phyloP scores from a whole-genome alignment of 495 filamentous ascomycete genomes.

The Daldinia childiae region DNA sequence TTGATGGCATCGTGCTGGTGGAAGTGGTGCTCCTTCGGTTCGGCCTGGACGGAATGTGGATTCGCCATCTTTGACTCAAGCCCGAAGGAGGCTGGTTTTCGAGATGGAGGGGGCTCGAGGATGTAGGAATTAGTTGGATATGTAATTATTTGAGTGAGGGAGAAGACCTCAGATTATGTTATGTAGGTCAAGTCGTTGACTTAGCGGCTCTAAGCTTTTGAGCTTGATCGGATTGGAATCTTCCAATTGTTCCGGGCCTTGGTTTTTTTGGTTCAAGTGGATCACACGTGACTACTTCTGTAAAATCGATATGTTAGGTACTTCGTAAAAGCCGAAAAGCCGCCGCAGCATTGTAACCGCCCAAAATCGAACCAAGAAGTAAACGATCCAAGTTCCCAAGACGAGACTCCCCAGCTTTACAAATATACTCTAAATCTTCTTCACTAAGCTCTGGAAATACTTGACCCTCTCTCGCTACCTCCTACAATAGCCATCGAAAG shows the following conservation, averaged over 20 bases:
- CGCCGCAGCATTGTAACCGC: no score
- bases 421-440: no score
- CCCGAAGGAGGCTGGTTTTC: slow-evolving; percentile 38
- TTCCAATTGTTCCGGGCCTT: not conserved
- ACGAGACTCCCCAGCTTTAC: no score
- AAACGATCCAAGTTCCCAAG: no score
- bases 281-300: not conserved
- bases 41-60: slow-evolving; percentile 26
- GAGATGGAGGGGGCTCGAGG: slow-evolving; percentile 6
- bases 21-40: slow-evolving; percentile 56
- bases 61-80: slow-evolving; percentile 46
- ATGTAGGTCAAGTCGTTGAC: not conserved
- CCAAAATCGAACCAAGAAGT: no score
- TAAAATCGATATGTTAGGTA: no score
- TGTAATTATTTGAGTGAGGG: not conserved
- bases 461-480: no score
- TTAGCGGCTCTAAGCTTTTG: not conserved
- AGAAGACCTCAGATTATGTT: not conserved
- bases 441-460: no score
- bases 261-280: not conserved
- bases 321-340: no score
- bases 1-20: slow-evolving; percentile 82
- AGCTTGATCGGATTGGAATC: slow-evolving; percentile 1
- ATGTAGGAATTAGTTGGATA: slow-evolving; percentile 1
- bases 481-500: no score